A percentile compares a stretch with the other conserved stretches of the same genome.
These are phyloP conservation scores for Gossypium anomalum DNA, from an alignment of 345 rosid species.

Conservation along the genomic window DNA sequence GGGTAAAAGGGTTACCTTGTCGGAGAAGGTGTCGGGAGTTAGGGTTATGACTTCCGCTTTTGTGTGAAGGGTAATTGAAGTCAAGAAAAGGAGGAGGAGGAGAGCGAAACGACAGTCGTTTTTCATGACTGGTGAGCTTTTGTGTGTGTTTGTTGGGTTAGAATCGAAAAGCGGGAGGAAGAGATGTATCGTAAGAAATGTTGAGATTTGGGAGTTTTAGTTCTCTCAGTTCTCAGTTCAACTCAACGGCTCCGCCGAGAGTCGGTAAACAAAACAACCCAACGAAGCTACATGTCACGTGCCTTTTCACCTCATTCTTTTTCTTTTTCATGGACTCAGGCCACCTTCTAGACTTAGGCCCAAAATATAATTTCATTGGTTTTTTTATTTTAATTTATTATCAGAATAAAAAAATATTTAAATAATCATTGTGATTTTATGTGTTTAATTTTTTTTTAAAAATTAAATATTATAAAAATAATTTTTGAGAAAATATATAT, in stretches of 20 bases:
- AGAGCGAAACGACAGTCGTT: constrained; percentile 16
- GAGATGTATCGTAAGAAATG: background rate
- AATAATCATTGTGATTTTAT: no score
- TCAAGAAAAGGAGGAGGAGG: constrained; percentile 33
- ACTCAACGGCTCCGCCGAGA: background rate
- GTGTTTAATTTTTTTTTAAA: no score
- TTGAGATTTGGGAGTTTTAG: background rate
- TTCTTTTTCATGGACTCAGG: background rate
- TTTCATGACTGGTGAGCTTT: constrained; percentile 20
- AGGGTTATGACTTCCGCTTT: constrained; percentile 80
- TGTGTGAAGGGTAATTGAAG: constrained; percentile 12
- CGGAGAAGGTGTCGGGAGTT: constrained; percentile 85
- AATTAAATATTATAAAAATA: no score
- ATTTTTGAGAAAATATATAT: no score
- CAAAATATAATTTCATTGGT: no score
- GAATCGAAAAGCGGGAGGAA: background rate
- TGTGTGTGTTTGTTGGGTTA: background rate
- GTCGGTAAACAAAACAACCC: no score
- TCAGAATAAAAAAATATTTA: no score
- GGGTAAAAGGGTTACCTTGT: constrained; percentile 49
- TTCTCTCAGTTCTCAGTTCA: background rate
- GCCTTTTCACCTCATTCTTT: background rate
- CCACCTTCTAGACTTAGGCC: no score
- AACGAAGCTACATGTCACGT: background rate
- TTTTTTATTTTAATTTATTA: no score